These are phyloP conservation scores for Malus hybrid DNA, from an alignment of 331 rosid genomes.

Conservation along the genomic window DNA sequence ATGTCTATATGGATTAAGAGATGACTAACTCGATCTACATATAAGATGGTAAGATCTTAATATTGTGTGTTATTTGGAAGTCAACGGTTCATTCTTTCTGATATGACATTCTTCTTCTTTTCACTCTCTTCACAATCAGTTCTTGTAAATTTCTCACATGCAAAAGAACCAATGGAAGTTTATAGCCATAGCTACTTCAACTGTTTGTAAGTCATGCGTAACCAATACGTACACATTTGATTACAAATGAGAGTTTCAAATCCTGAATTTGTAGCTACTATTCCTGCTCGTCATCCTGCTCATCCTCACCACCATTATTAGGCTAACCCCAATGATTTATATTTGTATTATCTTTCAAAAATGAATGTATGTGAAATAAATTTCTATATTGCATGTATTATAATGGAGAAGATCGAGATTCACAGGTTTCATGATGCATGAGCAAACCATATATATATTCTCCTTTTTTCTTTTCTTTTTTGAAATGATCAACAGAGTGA, in stretches of 20 bases:
- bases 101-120: background rate
- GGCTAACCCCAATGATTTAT: background rate
- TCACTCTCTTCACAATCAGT: background rate
- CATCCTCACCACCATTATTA: background rate
- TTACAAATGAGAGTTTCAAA: background rate
- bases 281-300: background rate
- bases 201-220: background rate
- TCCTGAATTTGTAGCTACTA: background rate
- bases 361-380: background rate
- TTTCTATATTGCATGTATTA: background rate
- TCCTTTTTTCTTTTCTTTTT: background rate
- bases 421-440: background rate
- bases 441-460: background rate
- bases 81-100: background rate
- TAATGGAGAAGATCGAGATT: background rate
- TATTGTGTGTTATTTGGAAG: background rate
- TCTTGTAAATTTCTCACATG: background rate
- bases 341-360: background rate
- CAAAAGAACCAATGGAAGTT: background rate
- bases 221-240: background rate
- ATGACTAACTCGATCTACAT: background rate
- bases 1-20: background rate
- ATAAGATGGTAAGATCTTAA: background rate
- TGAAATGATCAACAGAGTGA: background rate
- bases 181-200: background rate